phyloP scores from a whole-genome alignment of 1,284 basidiomycete species.

The Cronartium quercuum region DNA sequence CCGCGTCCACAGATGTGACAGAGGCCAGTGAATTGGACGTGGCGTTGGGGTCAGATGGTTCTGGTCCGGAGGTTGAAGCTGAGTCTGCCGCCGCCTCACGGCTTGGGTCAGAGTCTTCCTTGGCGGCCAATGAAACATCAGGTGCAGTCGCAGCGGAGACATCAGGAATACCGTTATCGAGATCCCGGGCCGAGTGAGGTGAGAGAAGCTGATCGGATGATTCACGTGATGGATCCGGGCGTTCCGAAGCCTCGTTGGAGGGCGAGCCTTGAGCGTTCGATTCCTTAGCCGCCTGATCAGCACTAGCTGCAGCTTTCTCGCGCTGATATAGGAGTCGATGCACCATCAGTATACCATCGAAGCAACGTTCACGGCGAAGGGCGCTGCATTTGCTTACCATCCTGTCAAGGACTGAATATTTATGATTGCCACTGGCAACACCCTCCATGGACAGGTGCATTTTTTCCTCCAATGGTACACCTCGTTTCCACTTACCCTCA shows the following conservation, averaged over 20 bases:
- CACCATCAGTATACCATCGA: background rate
- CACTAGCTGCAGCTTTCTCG: conserved; percentile 28
- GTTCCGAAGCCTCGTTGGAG: background rate
- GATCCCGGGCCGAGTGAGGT: background rate
- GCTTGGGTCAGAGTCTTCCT: background rate
- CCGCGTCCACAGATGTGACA: background rate
- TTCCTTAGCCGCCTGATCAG: conserved; percentile 11
- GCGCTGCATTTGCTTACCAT: background rate
- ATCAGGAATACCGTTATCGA: background rate
- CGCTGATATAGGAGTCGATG: background rate
- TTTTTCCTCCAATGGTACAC: conserved; percentile 29
- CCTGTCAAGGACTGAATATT: conserved; percentile 31
- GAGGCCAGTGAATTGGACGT: background rate
- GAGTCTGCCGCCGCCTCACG: background rate
- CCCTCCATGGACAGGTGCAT: conserved; percentile 1
- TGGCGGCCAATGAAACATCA: background rate
- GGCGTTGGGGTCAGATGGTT: background rate
- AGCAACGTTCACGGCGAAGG: background rate
- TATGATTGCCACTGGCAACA: conserved; percentile 4
- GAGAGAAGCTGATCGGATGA: background rate
- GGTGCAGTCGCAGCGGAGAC: background rate
- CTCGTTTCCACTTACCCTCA: conserved; percentile 36
- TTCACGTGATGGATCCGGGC: background rate
- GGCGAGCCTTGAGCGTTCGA: background rate
- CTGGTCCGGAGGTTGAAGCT: background rate